A percentile compares a stretch with the other conserved stretches of the same genome.
These are phyloP conservation scores for Tetrastigma voinierianum DNA, from an alignment of 164 flowering plant genomes.

Conservation along the genomic window DNA sequence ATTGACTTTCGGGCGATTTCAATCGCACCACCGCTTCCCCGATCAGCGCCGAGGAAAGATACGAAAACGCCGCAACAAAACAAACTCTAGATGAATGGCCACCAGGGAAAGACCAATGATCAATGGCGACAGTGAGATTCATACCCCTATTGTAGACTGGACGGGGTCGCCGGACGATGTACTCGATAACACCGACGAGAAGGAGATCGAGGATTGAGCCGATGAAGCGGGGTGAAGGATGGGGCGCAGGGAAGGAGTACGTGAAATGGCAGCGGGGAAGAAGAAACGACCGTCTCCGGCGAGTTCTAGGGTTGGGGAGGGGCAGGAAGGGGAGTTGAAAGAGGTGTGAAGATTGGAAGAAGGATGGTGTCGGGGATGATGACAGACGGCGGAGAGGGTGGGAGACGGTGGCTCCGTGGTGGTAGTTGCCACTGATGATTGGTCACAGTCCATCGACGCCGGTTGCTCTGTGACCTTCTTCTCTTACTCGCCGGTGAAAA, in stretches of 20 bases:
- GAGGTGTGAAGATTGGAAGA: slow-evolving; percentile 58
- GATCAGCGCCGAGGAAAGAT: slow-evolving; percentile 25
- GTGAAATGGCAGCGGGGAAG: slow-evolving; percentile 42
- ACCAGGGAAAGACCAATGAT: slow-evolving; percentile 89
- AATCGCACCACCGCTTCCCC: slow-evolving; percentile 13
- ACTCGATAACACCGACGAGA: slow-evolving; percentile 55
- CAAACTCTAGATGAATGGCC: slow-evolving; percentile 85
- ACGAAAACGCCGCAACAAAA: slow-evolving; percentile 51
- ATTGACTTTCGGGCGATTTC: neutral
- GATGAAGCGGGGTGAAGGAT: slow-evolving; percentile 30
- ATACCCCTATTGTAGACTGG: slow-evolving; percentile 73
- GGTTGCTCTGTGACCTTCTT: too few relatives aligned
- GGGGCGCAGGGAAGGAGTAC: slow-evolving; percentile 16
- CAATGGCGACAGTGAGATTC: slow-evolving; percentile 59
- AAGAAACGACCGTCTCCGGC: slow-evolving; percentile 87
- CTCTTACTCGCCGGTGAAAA: neutral
- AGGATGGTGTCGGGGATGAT: slow-evolving; percentile 6
- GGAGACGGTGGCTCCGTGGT: neutral
- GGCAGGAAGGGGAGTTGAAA: slow-evolving; percentile 37
- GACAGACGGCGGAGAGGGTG: neutral
- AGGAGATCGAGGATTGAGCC: slow-evolving; percentile 64
- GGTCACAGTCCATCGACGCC: too few relatives aligned
- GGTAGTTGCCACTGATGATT: neutral
- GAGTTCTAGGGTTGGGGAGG: slow-evolving; percentile 46
- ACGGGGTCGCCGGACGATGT: slow-evolving; percentile 59